Evolutionary conservation across 306 rosid species (phyloP), one percentile per base, ranked within the genome.

Genomic region (Cicer arietinum): DNA sequence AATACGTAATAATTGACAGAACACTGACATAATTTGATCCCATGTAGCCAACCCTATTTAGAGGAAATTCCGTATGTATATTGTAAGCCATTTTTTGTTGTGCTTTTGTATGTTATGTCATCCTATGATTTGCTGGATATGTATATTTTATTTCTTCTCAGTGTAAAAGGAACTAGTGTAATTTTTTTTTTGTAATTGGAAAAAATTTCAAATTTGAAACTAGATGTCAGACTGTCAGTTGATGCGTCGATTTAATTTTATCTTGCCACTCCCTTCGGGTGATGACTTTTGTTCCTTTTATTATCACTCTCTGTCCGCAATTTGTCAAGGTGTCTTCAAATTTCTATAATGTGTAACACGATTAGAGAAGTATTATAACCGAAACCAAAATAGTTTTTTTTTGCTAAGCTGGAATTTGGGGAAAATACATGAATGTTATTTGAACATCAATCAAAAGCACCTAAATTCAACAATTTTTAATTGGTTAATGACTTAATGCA

Each of bases 61-160:
- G 79, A 82, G 91, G 80, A 71, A 72, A 54, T 73, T 86, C 74
- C 57, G 44, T 42, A 16, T 81, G 69, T 79, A 77, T 64, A 80
- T 61, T 85, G 83, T 74, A 83, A 86, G 86, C 86, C 88, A 57
- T 67, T 14, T 43, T 70, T 46, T 77, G n/a, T 37, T 14, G 60
- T 61, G 45, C 71, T 57, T 77, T 68, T 54, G 81, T 59, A 73
- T 64, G 82, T 71, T 52, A 45, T 80, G 60, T 35, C 25, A 59
- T 59, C 10, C 73, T 58, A 50, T 74, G 71, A 35, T 79, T 71
- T 64, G 69, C 46, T 67, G 79, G 67, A 13, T 75, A 78, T 77
- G 74, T 59, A 59, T 59, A 68, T 80, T 67, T 64, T 80, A 77
- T 54, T 41, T 50, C 75, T 76, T 79, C 72, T 3, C 37, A 71